Base-by-base conservation (phyloP, 108 stramenopile genomes). In the Cyclotella choctawhatcheeana region DNA sequence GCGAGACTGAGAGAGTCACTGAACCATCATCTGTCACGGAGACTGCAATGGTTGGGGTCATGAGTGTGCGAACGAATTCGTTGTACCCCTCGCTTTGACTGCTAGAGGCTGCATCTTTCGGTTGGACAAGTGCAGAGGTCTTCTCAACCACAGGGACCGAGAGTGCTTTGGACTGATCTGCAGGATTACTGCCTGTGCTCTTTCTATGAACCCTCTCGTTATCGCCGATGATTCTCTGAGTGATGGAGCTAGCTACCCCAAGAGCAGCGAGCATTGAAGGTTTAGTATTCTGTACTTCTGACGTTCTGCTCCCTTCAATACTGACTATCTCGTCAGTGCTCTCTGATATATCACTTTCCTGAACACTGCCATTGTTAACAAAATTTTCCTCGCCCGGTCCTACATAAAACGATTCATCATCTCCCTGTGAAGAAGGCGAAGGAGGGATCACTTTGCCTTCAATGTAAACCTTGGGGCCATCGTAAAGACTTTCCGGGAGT, bases 271-370 rank as follows among this genome's bases (percentile, higher is more conserved):
- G n/a, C n/a, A n/a, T n/a, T n/a, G n/a, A n/a, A n/a, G n/a, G n/a
- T n/a, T n/a, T n/a, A n/a, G n/a, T n/a, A n/a, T n/a, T n/a, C n/a
- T n/a, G n/a, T n/a, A n/a, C n/a, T n/a, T n/a, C n/a, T n/a, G n/a
- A n/a, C n/a, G n/a, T n/a, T n/a, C n/a, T n/a, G n/a, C n/a, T n/a
- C n/a, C n/a, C n/a, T n/a, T n/a, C n/a, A n/a, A n/a, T n/a, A n/a
- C n/a, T n/a, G n/a, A n/a, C n/a, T n/a, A n/a, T n/a, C n/a, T n/a
- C n/a, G n/a, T n/a, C n/a, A n/a, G 25, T 31, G 1, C 37, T 40
- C 37, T 60, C 59, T 5, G 59, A 60, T 2, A 60, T 60, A 60
- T 60, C 59, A 40, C 59, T 60, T 12, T 60, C 59, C 12, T 60
- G 59, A 60, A 60, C 20, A 40, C 59, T 60, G 18, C 29, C 35